Evolutionary conservation across 495 filamentous ascomycete species (phyloP), one percentile per base, ranked within the genome.

Genomic region (Penicillium crystallinum): DNA sequence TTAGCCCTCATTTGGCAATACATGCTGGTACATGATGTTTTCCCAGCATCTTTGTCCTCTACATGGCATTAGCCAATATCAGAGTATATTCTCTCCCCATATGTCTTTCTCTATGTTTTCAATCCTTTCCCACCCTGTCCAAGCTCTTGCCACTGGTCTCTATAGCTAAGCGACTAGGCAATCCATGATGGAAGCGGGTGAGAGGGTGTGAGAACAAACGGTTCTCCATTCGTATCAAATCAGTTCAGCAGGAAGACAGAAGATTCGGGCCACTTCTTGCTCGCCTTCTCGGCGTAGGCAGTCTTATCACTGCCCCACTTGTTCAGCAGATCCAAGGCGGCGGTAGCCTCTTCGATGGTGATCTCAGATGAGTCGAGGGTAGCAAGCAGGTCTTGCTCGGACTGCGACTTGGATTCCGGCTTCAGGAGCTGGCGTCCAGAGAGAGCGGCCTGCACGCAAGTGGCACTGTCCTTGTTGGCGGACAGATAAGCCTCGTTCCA

Each of bases 201-300:
- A 34, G 14, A 21, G 7, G n/a, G 7, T 36, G 33, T 18, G 21
- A 25, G 46, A 37, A 1, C 19, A 15, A 12, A 39, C 17, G 27
- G 12, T 25, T 12, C 17, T 22, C 47, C 18, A 42, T 17, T 6
- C 14, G 14, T 38, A 30, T 33, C 38, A 35, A 25, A 34, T 64
- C 52, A 74, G 31, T 65, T 55, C 45, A 66, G 43, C 43, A 63
- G 55, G 56, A 91, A 90, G 6, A 77, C 66, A 1, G 77, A 80
- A 15, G 86, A 84, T 62, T 89, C 79, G 0, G 85, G 84, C 84
- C 89, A 95, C 74, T 81, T 83, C 57, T 75, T 67, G 46, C 72
- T 72, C n/a, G 87, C 87, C 43, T 81, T 81, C 45, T 81, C 67
- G 34, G 78, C 70, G 62, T 89, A 92, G 19, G 71, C 70, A 4